These are phyloP conservation scores for Sideroxylon spinosum DNA, from an alignment of 179 eudicot genomes.

Conservation along the genomic window DNA sequence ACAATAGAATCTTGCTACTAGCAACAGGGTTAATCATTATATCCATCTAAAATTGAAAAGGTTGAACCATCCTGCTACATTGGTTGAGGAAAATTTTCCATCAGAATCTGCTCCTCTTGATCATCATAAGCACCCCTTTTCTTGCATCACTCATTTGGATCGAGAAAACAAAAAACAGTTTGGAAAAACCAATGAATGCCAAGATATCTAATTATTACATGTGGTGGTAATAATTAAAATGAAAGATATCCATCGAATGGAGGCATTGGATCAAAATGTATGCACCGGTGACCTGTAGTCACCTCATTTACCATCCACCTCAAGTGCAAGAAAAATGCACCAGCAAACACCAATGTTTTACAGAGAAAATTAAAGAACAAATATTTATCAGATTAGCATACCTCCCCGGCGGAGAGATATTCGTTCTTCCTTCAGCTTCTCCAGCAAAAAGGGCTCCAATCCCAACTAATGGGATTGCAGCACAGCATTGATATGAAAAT, in stretches of 20 bases:
- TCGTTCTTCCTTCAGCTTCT: conserved; percentile 94
- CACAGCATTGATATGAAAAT: conserved; percentile 8
- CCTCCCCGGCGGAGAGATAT: conserved; percentile 77
- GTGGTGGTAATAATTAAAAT: background rate
- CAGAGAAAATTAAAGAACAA: background rate
- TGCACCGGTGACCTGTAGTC: background rate
- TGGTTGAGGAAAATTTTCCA: background rate
- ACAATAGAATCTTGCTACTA: background rate
- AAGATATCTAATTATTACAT: background rate
- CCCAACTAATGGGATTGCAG: conserved; percentile 79
- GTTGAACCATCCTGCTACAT: background rate
- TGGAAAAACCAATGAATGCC: background rate
- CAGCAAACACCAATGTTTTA: background rate
- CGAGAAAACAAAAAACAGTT: background rate
- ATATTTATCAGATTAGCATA: conserved; percentile 18
- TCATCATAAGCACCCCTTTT: background rate
- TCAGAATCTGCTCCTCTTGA: background rate
- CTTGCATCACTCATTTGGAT: background rate
- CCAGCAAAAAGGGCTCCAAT: conserved; percentile 89
- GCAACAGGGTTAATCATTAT: conserved; percentile 2
- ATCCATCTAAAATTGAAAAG: background rate
- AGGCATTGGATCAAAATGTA: background rate
- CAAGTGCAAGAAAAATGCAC: conserved; percentile 10
- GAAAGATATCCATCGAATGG: conserved; percentile 2
- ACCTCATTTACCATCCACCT: background rate